phyloP scores from a whole-genome alignment of 2,329 filamentous ascomycete species.

The Alternaria postmessia region DNA sequence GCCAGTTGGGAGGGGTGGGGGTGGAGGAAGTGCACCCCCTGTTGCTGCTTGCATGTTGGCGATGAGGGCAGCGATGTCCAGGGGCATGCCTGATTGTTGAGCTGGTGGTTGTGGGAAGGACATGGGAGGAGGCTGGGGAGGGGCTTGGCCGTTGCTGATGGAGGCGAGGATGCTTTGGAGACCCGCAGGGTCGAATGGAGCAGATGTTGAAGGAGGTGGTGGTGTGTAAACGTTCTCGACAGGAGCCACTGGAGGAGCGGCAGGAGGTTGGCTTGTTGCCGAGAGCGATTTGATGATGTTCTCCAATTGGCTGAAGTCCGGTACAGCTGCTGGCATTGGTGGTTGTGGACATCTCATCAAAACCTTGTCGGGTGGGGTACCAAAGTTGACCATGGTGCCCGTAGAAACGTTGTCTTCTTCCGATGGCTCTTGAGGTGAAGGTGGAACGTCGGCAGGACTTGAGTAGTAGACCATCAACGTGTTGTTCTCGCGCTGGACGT shows the following conservation, averaged over 20 bases:
- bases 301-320: conserved; percentile 39
- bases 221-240: conserved; percentile 30
- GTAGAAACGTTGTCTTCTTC: conserved; percentile 37
- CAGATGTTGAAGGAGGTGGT: conserved; percentile 27
- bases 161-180: conserved; percentile 42
- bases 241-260: conserved; percentile 19
- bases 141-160: conserved; percentile 21
- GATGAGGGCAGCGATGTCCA: conserved; percentile 36
- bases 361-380: conserved; percentile 42
- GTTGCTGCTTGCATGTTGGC: conserved; percentile 33
- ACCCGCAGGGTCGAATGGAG: conserved; percentile 35
- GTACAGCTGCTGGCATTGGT: conserved; percentile 16
- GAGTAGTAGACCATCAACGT: conserved; percentile 59
- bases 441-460: conserved; percentile 55
- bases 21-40: conserved; percentile 28
- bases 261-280: conserved; percentile 17
- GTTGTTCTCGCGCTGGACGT: conserved; percentile 55
- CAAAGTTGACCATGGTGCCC: conserved; percentile 48
- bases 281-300: conserved; percentile 42
- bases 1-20: conserved; percentile 34
- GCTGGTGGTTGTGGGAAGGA: conserved; percentile 22
- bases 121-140: conserved; percentile 23
- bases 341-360: conserved; percentile 34
- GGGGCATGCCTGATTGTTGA: conserved; percentile 23
- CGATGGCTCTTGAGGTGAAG: conserved; percentile 55